Percentiles rank a stretch among this genome's conserved stretches.
Evolutionary conservation across 2,329 filamentous ascomycete genomes (phyloP).

Genomic region (Cryphonectria japonica): DNA sequence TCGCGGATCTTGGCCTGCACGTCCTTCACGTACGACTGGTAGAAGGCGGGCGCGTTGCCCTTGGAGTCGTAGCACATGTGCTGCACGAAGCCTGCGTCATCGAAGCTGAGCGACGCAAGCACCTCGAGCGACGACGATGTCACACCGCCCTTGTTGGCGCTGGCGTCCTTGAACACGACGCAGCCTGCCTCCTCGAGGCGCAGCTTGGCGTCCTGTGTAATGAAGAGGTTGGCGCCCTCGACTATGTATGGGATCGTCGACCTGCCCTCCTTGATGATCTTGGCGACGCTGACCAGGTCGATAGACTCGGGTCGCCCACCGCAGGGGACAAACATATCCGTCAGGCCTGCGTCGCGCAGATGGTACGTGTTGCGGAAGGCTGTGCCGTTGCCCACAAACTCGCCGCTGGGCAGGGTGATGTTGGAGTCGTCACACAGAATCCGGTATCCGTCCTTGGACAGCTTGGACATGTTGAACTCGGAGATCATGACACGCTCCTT

Average conservation of each 20-base stretch:
- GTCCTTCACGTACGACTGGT: conserved; percentile 87
- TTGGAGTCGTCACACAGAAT: conserved; percentile 91
- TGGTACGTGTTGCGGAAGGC: conserved; percentile 98
- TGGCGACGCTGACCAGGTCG: conserved; percentile 83
- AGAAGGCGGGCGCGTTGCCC: conserved; percentile 84
- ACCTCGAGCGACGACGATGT: conserved; percentile 97
- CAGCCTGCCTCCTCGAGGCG: conserved; percentile 94
- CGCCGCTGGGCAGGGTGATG: conserved; percentile 83
- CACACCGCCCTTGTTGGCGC: conserved; percentile 97
- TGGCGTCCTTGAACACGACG: conserved; percentile 95
- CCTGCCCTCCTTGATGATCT: conserved; percentile 90
- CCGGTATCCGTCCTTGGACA: conserved; percentile 87
- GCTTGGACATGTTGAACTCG: conserved; percentile 81
- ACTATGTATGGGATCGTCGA: conserved; percentile 90
- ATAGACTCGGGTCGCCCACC: conserved; percentile 97
- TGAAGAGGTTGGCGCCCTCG: conserved; percentile 97
- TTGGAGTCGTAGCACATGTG: conserved; percentile 86
- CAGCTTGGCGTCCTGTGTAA: conserved; percentile 96
- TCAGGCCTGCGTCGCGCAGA: conserved; percentile 74
- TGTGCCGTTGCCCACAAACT: conserved; percentile 87
- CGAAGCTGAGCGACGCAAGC: conserved; percentile 89
- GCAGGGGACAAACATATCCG: conserved; percentile 92
- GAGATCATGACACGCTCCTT: conserved; percentile 88
- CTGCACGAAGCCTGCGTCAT: conserved; percentile 83
- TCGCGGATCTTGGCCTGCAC: conserved; percentile 90